phyloP scores from a whole-genome alignment of 805 yeast genomes.

The Yamadazyma olivae region DNA sequence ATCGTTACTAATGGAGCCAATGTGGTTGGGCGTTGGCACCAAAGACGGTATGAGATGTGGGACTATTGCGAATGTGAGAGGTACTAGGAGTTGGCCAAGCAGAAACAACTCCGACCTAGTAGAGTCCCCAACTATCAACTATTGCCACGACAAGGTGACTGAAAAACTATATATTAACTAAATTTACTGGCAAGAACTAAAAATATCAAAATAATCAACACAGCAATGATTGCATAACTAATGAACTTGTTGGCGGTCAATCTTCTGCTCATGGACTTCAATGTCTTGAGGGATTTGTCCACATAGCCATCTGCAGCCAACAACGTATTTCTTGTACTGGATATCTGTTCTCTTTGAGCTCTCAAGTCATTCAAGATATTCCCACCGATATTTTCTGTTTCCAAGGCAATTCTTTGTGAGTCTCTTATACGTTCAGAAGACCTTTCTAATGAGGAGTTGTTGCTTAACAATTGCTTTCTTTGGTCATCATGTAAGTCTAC shows the following conservation, averaged over 20 bases:
- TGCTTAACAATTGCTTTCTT: slow-evolving; percentile 74
- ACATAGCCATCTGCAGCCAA: slow-evolving; percentile 91
- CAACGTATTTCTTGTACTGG: slow-evolving; percentile 80
- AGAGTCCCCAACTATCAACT: too few relatives aligned
- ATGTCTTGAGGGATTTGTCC: slow-evolving; percentile 81
- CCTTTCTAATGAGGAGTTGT: slow-evolving; percentile 77
- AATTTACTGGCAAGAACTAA: slow-evolving; percentile 83
- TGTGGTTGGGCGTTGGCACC: too few relatives aligned
- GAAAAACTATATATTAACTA: slow-evolving; percentile 2
- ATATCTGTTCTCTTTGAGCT: slow-evolving; percentile 89
- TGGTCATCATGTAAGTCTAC: slow-evolving; percentile 55
- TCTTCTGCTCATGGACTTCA: slow-evolving; percentile 88
- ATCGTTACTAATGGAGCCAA: too few relatives aligned
- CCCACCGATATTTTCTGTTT: slow-evolving; percentile 90
- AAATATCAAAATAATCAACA: slow-evolving; percentile 74
- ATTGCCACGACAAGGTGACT: too few relatives aligned
- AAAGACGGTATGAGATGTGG: too few relatives aligned
- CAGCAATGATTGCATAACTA: slow-evolving; percentile 88
- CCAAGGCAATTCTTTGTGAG: slow-evolving; percentile 85
- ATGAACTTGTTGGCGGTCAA: slow-evolving; percentile 88
- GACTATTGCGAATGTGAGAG: too few relatives aligned
- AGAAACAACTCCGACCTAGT: too few relatives aligned
- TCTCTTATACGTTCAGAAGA: slow-evolving; percentile 82
- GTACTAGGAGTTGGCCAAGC: too few relatives aligned
- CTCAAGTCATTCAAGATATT: slow-evolving; percentile 83